Base-by-base conservation (phyloP, 495 filamentous ascomycete genomes). In the Podospora conica region DNA sequence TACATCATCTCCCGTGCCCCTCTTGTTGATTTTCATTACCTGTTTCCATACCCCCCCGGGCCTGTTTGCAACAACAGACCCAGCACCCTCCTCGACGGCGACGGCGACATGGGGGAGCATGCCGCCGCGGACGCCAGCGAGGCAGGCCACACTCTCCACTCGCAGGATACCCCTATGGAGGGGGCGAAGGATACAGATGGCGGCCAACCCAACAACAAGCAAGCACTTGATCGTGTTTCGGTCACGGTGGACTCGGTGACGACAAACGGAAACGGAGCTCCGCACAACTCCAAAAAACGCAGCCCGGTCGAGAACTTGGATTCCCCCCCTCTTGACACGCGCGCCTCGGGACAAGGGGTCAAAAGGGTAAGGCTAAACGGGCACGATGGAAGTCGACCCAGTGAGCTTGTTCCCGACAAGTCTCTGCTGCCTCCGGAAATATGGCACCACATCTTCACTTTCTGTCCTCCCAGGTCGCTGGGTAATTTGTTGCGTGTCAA, bases 381-480 rank as follows among this genome's bases (percentile, higher is more conserved):
- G 28, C 66, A 66, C 20, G 55, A 64, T 57, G 60, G 28, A 59
- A 27, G 31, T 18, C 62, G 40, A 3, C 55, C 62, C 68, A 33
- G 31, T 25, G 63, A 29, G 60, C 61, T 28, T 31, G 22, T 40
- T 31, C 12, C 33, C 60, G 76, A 81, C 67, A 76, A 71, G 70
- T 80, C 77, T 74, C 69, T 75, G 55, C 73, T 86, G 24, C 77
- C 82, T 63, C 66, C 77, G 23, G 82, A 85, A 71, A 71, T 86
- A 55, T 86, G 84, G 84, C 82, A 85, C 71, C 78, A 77, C 67
- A 77, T 84, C 64, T 85, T 86, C 68, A 80, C 78, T 66, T 83
- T 83, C 67, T 78, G 78, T 53, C 80, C 82, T 22, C 83, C 84
- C n/a, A 79, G 70, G 68, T 73, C 73, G 27, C 74, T 86, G 66